Conservation (phyloP, 2,329 filamentous ascomycete species). For the Aspergillus ochraceoroseus region DNA sequence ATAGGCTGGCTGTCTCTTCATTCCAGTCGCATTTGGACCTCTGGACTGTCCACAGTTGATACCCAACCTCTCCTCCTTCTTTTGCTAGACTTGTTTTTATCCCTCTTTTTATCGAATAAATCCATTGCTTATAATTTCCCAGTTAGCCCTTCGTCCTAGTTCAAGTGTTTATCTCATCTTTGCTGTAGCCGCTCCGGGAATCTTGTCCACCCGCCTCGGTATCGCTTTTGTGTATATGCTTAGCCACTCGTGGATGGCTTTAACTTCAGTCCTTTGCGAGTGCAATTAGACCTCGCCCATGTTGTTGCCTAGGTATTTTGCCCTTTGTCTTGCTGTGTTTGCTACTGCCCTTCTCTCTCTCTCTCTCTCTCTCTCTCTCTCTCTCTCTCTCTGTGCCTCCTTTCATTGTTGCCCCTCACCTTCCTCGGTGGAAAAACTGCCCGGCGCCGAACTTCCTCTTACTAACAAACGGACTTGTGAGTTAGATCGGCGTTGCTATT, state of each 20-base stretch:
- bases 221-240: constrained; percentile 27
- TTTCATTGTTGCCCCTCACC: constrained; percentile 6
- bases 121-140: neutral
- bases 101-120: too few species aligned
- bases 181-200: constrained; percentile 5
- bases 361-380: too few species aligned
- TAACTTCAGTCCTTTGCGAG: constrained; percentile 20
- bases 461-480: constrained; percentile 12
- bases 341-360: too few species aligned
- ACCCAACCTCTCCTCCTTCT: constrained; percentile 13
- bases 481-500: constrained; percentile 11
- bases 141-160: too few species aligned
- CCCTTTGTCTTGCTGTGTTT: constrained; percentile 8
- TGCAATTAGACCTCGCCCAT: constrained; percentile 22
- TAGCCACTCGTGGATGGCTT: constrained; percentile 29
- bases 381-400: neutral
- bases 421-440: constrained; percentile 2
- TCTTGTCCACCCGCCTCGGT: constrained; percentile 20
- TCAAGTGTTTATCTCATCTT: too few species aligned
- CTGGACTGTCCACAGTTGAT: constrained; percentile 7
- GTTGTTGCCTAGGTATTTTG: constrained; percentile 16
- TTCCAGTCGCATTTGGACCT: constrained; percentile 15
- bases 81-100: too few species aligned
- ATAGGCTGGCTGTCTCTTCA: neutral
- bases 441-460: neutral